These are phyloP conservation scores for Colletotrichum acutatum DNA, from an alignment of 2,329 filamentous ascomycete species.

Conservation along the genomic window DNA sequence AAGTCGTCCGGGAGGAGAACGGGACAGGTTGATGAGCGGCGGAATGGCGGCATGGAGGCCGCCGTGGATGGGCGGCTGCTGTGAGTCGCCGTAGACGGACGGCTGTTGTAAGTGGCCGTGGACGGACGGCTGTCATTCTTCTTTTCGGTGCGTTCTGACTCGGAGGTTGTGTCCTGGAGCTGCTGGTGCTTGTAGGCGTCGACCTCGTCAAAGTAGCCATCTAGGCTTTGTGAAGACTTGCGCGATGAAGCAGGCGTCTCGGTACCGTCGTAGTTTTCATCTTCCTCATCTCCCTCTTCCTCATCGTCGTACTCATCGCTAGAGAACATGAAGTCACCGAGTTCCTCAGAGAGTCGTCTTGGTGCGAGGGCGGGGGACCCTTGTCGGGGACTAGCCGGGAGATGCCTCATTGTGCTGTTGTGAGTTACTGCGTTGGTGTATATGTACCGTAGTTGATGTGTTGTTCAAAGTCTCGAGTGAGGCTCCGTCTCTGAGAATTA, in stretches of 20 bases:
- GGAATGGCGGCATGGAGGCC: conserved; percentile 21
- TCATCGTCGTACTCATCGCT: conserved; percentile 19
- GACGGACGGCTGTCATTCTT: conserved; percentile 7
- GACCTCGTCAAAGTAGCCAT: conserved; percentile 19
- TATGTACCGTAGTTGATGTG: not conserved
- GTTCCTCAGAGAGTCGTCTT: conserved; percentile 25
- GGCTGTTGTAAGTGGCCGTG: not conserved
- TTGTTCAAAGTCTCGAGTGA: not conserved
- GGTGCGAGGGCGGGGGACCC: conserved; percentile 17
- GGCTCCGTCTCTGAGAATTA: not conserved
- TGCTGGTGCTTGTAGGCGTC: not conserved
- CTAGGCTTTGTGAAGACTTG: conserved; percentile 20
- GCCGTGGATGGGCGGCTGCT: conserved; percentile 19
- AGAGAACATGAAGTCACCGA: conserved; percentile 28
- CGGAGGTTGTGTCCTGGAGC: conserved; percentile 1
- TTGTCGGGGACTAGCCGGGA: conserved; percentile 20
- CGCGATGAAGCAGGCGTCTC: conserved; percentile 25
- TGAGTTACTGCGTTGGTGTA: not conserved
- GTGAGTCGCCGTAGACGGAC: conserved; percentile 3
- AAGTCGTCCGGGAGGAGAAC: conserved; percentile 20
- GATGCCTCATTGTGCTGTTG: conserved; percentile 20
- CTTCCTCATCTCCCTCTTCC: not conserved
- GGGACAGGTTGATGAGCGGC: conserved; percentile 24
- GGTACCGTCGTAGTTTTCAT: not conserved
- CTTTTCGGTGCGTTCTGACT: conserved; percentile 10